Percentiles rank a stretch among this genome's conserved stretches.
These are phyloP conservation scores for Solanum raphanifolium DNA, from an alignment of 257 asterid species.

Conservation along the genomic window DNA sequence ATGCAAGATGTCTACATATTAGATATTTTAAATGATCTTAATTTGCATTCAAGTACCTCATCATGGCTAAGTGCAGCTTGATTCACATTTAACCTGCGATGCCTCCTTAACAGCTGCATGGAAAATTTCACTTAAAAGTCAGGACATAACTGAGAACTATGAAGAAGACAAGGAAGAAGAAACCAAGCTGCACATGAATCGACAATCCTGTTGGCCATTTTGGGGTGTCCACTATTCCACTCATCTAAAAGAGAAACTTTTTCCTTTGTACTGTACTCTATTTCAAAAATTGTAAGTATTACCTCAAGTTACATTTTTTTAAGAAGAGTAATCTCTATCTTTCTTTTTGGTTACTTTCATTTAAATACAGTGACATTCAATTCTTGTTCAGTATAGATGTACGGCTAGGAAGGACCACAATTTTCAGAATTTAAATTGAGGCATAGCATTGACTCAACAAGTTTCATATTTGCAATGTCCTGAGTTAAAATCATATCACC, in stretches of 20 bases:
- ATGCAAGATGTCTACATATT: not conserved
- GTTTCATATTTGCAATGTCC: not conserved
- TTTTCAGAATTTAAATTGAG: not conserved
- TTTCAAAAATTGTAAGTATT: not conserved
- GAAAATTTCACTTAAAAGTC: conserved; percentile 5
- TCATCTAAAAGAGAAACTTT: not conserved
- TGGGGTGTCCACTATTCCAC: not conserved
- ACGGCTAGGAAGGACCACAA: not conserved
- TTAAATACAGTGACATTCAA: not conserved
- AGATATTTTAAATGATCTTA: not conserved
- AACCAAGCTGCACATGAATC: not conserved
- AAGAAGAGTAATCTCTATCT: not conserved
- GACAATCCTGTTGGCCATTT: not conserved
- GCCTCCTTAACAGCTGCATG: conserved; percentile 81
- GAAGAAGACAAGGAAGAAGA: not conserved
- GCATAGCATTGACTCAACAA: not conserved
- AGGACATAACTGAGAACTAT: not conserved
- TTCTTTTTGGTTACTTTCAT: not conserved
- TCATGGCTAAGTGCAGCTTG: conserved; percentile 60
- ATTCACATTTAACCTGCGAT: conserved; percentile 65
- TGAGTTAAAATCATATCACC: not conserved
- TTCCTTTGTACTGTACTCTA: not conserved
- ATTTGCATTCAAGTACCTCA: conserved; percentile 44
- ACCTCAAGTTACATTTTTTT: not conserved
- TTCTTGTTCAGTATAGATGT: not conserved